Base-by-base conservation (phyloP, 2,329 filamentous ascomycete species). In the Pochonia chlamydosporia region DNA sequence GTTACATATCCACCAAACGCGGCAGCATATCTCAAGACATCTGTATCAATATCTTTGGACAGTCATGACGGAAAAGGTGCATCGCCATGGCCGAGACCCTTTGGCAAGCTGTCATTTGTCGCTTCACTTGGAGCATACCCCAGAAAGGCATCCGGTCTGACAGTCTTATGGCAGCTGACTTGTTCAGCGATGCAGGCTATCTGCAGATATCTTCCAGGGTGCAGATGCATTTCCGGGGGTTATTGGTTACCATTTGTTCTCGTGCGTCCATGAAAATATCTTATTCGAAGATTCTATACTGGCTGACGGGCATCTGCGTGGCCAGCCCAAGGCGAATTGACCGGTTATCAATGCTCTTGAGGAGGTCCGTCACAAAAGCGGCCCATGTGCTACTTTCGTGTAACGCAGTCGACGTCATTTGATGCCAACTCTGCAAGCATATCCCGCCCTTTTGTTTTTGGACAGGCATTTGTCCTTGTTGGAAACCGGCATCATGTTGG, bases 121-220 rank as follows among this genome's bases (percentile, higher is more conserved):
- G 44, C 26, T 33, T 21, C 36, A 41, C 24, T 14, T 33, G 33
- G 36, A n/a, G 35, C 43, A 33, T 31, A 18, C 10, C 44, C 44
- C 25, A 46, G 37, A 33, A 46, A n/a, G 37, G 44, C 44, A 46
- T 40, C 36, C 36, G 44, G 44, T 46, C 20, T 46, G 44, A 16
- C 37, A 46, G 11, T 31, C 18, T 33, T 25, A 20, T 37, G 31
- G 20, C 46, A 43, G 40, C 33, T 43, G 46, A 47, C 46, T 39
- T 25, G 25, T 24, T n/a, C 23, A n/a, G 33, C 20, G 30, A 30
- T 47, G 30, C 45, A 31, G 9, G 18, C 25, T 25, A 14, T 30
- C 43, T 46, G 43, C 43, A 40, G 21, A 20, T 10, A 18, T 23
- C 31, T 20, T 40, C 25, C n/a, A 14, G 43, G 33, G 24, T 36